Evolutionary conservation across 164 flowering plant species (phyloP), one percentile per base, ranked within the genome.

Genomic region (Tetrastigma voinierianum): DNA sequence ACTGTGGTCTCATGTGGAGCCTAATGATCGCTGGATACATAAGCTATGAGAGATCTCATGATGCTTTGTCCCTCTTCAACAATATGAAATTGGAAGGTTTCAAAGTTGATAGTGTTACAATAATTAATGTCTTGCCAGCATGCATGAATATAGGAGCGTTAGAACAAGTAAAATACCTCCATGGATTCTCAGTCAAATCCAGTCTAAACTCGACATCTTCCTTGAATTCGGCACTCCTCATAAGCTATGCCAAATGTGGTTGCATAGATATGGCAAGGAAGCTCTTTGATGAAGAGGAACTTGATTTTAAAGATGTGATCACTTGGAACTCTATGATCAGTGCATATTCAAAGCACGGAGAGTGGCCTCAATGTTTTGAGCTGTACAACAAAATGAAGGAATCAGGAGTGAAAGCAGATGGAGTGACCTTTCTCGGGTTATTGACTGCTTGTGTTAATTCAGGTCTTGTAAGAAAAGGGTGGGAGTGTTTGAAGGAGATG

Each of bases 231-330:
- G 77, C 87, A n/a, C 51, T 82, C 53, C 83, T 84, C 3, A 64
- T 79, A 54, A 82, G 83, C 78, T 86, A 86, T 70, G 85, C 86
- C 16, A 84, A 82, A 77, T 86, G 86, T 62, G 88, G 90, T 46
- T 82, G 81, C 66, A 83, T 86, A 75, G 86, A 81, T 57, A 71
- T 76, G n/a, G 74, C 86, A 86, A 3, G 70, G 81, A 54, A 78
- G 76, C 67, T n/a, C n/a, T n/a, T n/a, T 57, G 78, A 82, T 66
- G n/a, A 85, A n/a, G n/a, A 77, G 45, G 83, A 71, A 47, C 74
- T n/a, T n/a, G 66, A 68, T 24, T 70, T 11, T 40, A 84, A 79
- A 88, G n/a, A 86, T 72, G 15, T 76, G n/a, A 74, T 86, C 46
- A 72, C 77, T 15, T 86, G 88, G 86, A 86, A 84, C 69, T 75